These are phyloP conservation scores for Gastrodia elata DNA, from an alignment of 106 monocot species.

Conservation along the genomic window DNA sequence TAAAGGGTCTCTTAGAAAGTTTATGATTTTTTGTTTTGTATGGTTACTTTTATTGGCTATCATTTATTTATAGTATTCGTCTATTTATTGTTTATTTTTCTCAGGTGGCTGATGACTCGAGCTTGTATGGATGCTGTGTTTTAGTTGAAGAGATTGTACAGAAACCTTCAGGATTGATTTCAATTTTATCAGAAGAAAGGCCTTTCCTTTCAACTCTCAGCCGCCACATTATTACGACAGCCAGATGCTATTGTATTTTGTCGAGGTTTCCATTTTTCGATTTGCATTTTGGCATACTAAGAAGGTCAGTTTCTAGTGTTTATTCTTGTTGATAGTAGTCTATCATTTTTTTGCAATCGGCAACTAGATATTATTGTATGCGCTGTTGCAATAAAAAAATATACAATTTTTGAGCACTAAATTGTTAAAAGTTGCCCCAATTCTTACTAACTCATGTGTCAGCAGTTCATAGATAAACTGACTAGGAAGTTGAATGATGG, in stretches of 20 bases:
- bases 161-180: slow-evolving; percentile 81
- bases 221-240: slow-evolving; percentile 73
- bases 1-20: background rate
- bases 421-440: background rate
- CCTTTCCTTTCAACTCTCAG: slow-evolving; percentile 31
- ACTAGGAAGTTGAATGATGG: background rate
- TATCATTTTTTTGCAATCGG: background rate
- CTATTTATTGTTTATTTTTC: slow-evolving; percentile 4
- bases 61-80: background rate
- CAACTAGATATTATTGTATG: background rate
- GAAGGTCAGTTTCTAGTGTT: slow-evolving; percentile 40
- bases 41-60: background rate
- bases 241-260: slow-evolving; percentile 93
- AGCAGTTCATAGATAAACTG: background rate
- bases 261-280: slow-evolving; percentile 96
- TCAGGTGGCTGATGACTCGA: slow-evolving; percentile 93
- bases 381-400: background rate
- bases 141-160: slow-evolving; percentile 94
- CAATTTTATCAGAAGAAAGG: slow-evolving; percentile 57
- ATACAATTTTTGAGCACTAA: background rate
- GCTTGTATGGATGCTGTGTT: slow-evolving; percentile 93
- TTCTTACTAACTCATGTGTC: background rate
- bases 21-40: background rate
- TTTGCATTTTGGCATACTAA: slow-evolving; percentile 85
- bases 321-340: background rate